Evolutionary conservation across 2,329 filamentous ascomycete genomes (phyloP), one percentile per base, ranked within the genome.

Genomic region (Cercospora canescens): DNA sequence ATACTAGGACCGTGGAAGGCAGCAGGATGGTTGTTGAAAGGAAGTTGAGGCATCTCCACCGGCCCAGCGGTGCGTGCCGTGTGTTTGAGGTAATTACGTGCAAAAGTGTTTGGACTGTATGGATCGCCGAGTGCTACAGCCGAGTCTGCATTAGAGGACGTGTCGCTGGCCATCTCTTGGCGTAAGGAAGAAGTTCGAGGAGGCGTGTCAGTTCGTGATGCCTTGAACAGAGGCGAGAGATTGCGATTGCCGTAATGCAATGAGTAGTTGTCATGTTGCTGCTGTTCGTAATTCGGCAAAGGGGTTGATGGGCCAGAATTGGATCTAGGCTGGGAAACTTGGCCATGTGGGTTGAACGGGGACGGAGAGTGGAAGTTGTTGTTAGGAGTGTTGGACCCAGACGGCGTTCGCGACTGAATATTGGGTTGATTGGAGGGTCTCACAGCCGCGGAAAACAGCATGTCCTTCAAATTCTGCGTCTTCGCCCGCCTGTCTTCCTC

Each of bases 401-500:
- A 70, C 11, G 70, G 64, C 3, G 66, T 61, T 34, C 69, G 71
- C 30, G 41, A 63, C 21, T 72, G 72, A 18, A 62, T 48, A 24
- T 63, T 69, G 35, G 70, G 67, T 32, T 74, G 69, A 39, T 67
- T 68, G 16, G 68, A 63, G 28, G 65, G 61, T 28, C 60, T 50
- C 52, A 64, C 37, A 4, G 68, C 63, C 11, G 68, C 76, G 30
- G 70, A 75, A 66, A 81, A 79, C 52, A 84, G 74, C 6, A 83
- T 73, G 52, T 81, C 79, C 67, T 84, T 82, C 64, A 84, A 76
- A 4, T 79, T 77, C 63, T 80, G 76, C 11, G 81, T 79, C 11
- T 77, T 75, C n/a, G 74, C 74, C 50, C 77, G 3, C 85, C 90
- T 70, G 88, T 85, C 32, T 83, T 81, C 54, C 80, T 83, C 50